Evolutionary conservation across 2,329 filamentous ascomycete species (phyloP).

Genomic region (Didymella glomerata): DNA sequence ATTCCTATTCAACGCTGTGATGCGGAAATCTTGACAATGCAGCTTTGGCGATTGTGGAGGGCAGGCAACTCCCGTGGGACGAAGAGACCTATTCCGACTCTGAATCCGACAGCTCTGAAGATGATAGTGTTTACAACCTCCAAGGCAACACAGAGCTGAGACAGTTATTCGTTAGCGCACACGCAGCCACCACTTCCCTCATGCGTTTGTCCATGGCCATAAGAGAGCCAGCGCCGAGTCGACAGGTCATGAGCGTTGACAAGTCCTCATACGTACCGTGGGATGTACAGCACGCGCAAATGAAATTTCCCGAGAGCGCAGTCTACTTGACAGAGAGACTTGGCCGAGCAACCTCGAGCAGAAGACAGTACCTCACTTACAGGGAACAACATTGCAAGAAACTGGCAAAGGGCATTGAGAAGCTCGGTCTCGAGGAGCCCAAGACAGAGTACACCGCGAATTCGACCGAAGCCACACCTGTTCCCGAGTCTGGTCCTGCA

Average conservation of each 20-base stretch:
- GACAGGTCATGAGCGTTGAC: slow-evolving; percentile 38
- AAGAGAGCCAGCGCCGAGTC: slow-evolving; percentile 45
- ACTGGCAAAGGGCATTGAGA: slow-evolving; percentile 33
- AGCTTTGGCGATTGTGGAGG: slow-evolving; percentile 5
- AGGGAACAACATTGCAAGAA: slow-evolving; percentile 46
- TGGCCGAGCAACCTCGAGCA: slow-evolving; percentile 42
- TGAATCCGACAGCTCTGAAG: not conserved
- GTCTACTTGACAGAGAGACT: slow-evolving; percentile 34
- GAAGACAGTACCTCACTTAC: slow-evolving; percentile 47
- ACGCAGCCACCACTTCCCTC: slow-evolving; percentile 41
- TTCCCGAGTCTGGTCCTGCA: no score
- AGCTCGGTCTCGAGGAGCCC: slow-evolving; percentile 29
- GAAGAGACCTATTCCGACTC: slow-evolving; percentile 10
- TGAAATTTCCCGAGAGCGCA: not conserved
- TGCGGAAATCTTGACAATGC: no score
- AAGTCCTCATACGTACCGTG: slow-evolving; percentile 37
- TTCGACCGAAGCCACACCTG: slow-evolving; percentile 29
- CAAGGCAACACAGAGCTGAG: slow-evolving; percentile 7
- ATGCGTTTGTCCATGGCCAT: slow-evolving; percentile 47
- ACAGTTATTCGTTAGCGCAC: slow-evolving; percentile 28
- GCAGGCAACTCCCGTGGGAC: not conserved
- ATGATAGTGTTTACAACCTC: not conserved
- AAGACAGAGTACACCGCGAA: slow-evolving; percentile 30
- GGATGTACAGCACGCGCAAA: slow-evolving; percentile 30
- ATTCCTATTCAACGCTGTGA: no score